Base-by-base conservation (phyloP, 2,329 filamentous ascomycete species). In the Aspergillus neotritici region DNA sequence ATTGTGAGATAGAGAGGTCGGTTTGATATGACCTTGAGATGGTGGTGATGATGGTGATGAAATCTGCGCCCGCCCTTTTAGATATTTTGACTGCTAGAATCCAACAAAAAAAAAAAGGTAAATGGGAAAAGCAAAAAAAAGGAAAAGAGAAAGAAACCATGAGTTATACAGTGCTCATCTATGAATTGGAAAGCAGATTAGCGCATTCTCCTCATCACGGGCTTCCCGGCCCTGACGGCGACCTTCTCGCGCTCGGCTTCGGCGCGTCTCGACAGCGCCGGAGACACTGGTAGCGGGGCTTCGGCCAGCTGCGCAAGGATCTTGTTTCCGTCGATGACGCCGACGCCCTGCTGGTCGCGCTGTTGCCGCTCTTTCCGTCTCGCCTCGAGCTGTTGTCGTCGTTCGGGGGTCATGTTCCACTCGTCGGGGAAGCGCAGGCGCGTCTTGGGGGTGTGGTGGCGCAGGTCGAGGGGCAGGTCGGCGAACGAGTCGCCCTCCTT, bases 381-480 rank as follows among this genome's bases (percentile, higher is more conserved):
- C 33, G 73, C 74, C n/a, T 80, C 77, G 39, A 96, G 71, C 65
- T 85, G 75, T 58, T 71, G 63, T 60, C 75, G 77, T 50, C 87
- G 77, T 68, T 86, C 74, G 36, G 79, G 69, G 2, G 85, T 90
- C 75, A 98, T 70, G 46, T 77, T 79, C 93, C 93, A 98, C 54
- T 82, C 79, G 55, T 80, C 76, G 2, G 93, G 93, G 67, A 96
- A 97, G 51, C 74, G 76, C 42, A 79, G 75, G 62, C 79, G 79
- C 33, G 65, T 65, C 72, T 84, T 86, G 49, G 78, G 74, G 59
- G 78, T 83, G 72, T 91, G 83, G 67, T 97, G 91, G 56, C 93
- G 78, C 47, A 87, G 83, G 62, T 98, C 90, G 37, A 97, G 77
- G 2, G 93, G 91, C 25, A 98, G 70, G 63, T 98, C 93, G 52